A percentile compares a stretch with the other conserved stretches of the same genome.
These are phyloP conservation scores for Mycena olivaceomarginata DNA, from an alignment of 768 basidiomycete species.

Conservation along the genomic window DNA sequence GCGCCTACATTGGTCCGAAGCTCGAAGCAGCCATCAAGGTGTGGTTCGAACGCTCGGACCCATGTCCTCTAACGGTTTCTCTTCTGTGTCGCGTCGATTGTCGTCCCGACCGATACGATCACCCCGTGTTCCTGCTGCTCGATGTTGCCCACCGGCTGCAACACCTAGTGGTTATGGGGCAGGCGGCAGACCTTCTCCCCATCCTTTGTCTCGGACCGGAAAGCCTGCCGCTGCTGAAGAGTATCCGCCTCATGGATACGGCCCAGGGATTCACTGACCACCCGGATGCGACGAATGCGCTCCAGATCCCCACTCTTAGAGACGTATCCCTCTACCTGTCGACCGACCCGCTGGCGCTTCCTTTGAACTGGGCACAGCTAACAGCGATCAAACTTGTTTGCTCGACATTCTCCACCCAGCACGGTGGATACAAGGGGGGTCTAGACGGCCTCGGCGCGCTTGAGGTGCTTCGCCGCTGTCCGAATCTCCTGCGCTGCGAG, in stretches of 20 bases:
- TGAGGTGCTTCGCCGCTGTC: background rate
- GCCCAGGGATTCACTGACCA: background rate
- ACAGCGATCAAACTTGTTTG: too few species aligned
- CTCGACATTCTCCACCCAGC: too few species aligned
- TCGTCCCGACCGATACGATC: too few species aligned
- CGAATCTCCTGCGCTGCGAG: background rate
- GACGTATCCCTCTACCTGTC: background rate
- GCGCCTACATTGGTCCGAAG: background rate
- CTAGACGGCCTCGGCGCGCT: background rate
- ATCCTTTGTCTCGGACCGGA: background rate
- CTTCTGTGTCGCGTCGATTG: too few species aligned
- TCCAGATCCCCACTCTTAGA: background rate
- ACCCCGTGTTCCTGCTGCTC: background rate
- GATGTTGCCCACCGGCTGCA: background rate
- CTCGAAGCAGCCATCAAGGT: background rate
- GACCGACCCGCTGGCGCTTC: background rate
- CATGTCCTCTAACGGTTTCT: background rate
- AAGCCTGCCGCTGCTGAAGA: background rate
- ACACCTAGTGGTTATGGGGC: background rate
- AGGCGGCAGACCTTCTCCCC: background rate
- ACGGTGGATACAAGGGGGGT: too few species aligned
- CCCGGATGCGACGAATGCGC: background rate
- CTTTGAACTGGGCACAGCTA: background rate
- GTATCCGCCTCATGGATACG: background rate
- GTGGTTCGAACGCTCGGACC: conserved; percentile 1